phyloP scores from a whole-genome alignment of 2,329 filamentous ascomycete species.

The Ophiosphaerella korrae region DNA sequence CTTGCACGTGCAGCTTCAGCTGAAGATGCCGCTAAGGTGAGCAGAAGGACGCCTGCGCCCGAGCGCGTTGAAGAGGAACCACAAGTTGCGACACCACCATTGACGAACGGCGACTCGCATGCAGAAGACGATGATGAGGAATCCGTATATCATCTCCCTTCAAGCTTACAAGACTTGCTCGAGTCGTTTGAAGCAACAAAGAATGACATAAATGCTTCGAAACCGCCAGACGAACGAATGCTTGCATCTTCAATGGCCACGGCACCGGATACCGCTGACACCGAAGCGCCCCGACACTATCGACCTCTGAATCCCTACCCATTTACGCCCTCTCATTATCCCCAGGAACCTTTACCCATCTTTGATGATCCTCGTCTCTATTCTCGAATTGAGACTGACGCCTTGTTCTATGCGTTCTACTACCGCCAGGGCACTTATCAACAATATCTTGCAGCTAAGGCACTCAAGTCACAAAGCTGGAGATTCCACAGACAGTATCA shows the following conservation, averaged over 20 bases:
- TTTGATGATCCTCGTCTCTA: conserved; percentile 92
- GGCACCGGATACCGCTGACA: conserved; percentile 76
- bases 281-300: conserved; percentile 82
- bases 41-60: conserved; percentile 33
- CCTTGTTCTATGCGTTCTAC: conserved; percentile 98
- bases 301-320: conserved; percentile 79
- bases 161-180: conserved; percentile 85
- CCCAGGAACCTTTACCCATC: conserved; percentile 87
- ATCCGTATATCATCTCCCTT: conserved; percentile 89
- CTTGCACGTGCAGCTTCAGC: conserved; percentile 36
- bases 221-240: conserved; percentile 71
- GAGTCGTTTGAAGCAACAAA: conserved; percentile 88
- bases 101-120: conserved; percentile 61
- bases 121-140: conserved; percentile 67
- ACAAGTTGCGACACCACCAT: conserved; percentile 43
- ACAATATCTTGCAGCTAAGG: conserved; percentile 92
- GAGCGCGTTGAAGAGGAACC: conserved; percentile 43
- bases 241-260: conserved; percentile 75
- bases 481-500: conserved; percentile 98
- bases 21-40: conserved; percentile 35
- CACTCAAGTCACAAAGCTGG: conserved; percentile 98
- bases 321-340: conserved; percentile 80
- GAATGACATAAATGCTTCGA: conserved; percentile 66
- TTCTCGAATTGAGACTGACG: conserved; percentile 88
- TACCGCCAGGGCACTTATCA: conserved; percentile 97